Conservation (phyloP, 2,329 filamentous ascomycete genomes). For the Cordyceps cicadae region DNA sequence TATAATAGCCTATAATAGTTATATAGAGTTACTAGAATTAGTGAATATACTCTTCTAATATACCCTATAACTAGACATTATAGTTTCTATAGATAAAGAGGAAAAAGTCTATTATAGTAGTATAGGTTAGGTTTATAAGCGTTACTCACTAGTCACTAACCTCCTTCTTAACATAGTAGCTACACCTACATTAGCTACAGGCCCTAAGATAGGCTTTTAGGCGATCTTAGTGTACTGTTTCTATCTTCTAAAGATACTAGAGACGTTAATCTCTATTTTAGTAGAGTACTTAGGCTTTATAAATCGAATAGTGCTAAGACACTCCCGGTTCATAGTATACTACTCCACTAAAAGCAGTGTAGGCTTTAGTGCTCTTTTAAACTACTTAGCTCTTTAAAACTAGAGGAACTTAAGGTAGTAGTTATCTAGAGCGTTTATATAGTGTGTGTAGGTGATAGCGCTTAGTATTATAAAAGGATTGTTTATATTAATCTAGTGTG, state of each 20-base stretch:
- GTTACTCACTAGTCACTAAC: conserved; percentile 16
- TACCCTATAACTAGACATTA: background rate
- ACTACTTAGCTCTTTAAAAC: conserved; percentile 4
- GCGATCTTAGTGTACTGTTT: conserved; percentile 14
- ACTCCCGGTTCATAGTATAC: conserved; percentile 14
- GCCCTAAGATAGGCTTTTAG: background rate
- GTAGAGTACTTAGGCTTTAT: conserved; percentile 17
- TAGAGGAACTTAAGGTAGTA: conserved; percentile 13
- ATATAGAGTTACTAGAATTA: conserved; percentile 20
- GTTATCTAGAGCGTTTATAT: background rate
- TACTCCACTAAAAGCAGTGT: conserved; percentile 16
- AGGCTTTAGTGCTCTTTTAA: background rate
- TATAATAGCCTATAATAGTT: conserved; percentile 17
- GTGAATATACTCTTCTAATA: conserved; percentile 16
- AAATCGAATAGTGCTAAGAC: conserved; percentile 16
- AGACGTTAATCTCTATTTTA: conserved; percentile 18
- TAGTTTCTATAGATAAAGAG: background rate
- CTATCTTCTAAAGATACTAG: conserved; percentile 18
- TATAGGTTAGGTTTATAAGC: conserved; percentile 14
- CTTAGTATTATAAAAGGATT: background rate
- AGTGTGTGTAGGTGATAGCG: background rate
- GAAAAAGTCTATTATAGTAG: conserved; percentile 7
- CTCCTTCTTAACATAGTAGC: conserved; percentile 17
- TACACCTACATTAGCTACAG: conserved; percentile 12
- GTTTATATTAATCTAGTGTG: background rate